Evolutionary conservation across 345 rosid species (phyloP), one percentile per base, ranked within the genome.

Genomic region (Trapa bicornis): DNA sequence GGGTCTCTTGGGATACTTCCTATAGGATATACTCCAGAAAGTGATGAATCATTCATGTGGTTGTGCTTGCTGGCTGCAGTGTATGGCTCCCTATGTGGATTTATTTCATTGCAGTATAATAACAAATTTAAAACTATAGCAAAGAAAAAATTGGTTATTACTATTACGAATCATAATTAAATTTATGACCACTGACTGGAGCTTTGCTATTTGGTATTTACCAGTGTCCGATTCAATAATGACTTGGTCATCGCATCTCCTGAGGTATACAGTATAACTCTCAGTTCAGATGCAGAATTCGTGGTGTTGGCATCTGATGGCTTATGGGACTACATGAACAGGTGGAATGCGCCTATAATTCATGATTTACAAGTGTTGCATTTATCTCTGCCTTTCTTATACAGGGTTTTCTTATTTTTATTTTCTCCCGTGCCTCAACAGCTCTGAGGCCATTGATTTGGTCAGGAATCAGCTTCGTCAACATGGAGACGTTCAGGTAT

Each of bases 401-500:
- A 41, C 35, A 43, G 37, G 37, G 11, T 36, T 12, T 42, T 68
- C 29, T 22, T 22, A 22, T 22, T 22, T 22, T 22, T 22, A 22
- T 22, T 29, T 22, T 10, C 35, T 0, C 15, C 37, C 15, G 14
- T 50, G 56, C 6, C 48, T 67, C 75, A 83, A 66, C 87, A 89
- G 98, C 77, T 80, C 85, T 36, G 98, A 88, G 47, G 93, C 87
- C 16, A 83, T 84, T 76, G 70, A 66, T 56, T 88, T 84, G n/a
- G 94, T 90, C 17, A 84, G 98, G 70, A 83, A 82, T 74, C 92
- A 87, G 67, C 90, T 93, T 68, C 85, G 78, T 33, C 74, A 86
- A 71, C 98, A 93, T 79, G 96, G 98, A 75, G 81, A 93, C 81
- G 96, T 93, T 70, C 98, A 89, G 91, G 97, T 87, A 72, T 79